Conservation (phyloP, 129 eudicot genomes). For the Escallonia herrerae region DNA sequence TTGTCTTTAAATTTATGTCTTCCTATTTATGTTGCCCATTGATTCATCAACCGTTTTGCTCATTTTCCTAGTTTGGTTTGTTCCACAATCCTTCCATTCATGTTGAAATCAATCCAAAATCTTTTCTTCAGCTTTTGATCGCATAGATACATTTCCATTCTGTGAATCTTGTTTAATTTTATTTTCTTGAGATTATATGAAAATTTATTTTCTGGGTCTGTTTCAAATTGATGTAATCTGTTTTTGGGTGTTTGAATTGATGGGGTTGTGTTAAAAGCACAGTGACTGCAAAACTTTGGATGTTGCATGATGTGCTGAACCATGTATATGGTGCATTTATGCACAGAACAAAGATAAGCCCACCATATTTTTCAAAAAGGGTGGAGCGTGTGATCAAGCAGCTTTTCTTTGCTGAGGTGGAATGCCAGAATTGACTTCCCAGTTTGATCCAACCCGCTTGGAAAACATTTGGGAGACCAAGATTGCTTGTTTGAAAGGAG, state of each 20-base stretch:
- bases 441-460: conserved; percentile 59
- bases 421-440: conserved; percentile 71
- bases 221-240: too few relatives aligned
- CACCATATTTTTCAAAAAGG: conserved; percentile 72
- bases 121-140: too few relatives aligned
- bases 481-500: conserved; percentile 71
- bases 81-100: too few relatives aligned
- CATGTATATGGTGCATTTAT: conserved; percentile 92
- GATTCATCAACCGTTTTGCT: too few relatives aligned
- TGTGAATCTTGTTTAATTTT: too few relatives aligned
- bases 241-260: conserved; percentile 14
- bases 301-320: conserved; percentile 79
- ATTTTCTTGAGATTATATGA: too few relatives aligned
- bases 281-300: conserved; percentile 73
- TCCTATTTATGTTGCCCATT: too few relatives aligned
- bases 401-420: conserved; percentile 64
- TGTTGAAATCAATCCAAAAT: too few relatives aligned
- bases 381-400: conserved; percentile 68
- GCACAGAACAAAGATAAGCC: conserved; percentile 81
- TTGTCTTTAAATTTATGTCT: too few relatives aligned
- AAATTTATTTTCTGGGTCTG: too few relatives aligned
- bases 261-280: conserved; percentile 22
- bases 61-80: too few relatives aligned
- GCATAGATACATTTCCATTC: too few relatives aligned
- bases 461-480: conserved; percentile 93